These are phyloP conservation scores for Arthrinium phaeospermum DNA, from an alignment of 2,329 filamentous ascomycete genomes.

Conservation along the genomic window DNA sequence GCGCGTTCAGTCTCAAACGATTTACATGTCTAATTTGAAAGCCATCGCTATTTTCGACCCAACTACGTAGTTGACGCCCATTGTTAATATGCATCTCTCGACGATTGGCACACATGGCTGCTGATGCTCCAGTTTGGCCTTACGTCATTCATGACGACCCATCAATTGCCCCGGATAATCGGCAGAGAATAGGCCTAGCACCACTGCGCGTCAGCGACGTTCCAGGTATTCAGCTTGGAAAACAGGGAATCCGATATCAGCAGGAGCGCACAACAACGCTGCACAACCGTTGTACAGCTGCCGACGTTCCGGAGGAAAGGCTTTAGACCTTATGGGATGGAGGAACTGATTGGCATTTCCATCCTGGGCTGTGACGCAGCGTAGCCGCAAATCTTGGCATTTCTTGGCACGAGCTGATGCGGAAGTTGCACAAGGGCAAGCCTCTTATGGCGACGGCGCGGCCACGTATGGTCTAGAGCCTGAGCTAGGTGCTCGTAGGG, in stretches of 20 bases:
- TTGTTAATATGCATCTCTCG: not conserved
- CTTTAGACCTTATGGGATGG: not conserved
- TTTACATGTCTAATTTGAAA: not conserved
- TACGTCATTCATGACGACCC: constrained; percentile 13
- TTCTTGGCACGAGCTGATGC: constrained; percentile 1
- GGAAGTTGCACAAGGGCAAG: not conserved
- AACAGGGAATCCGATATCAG: not conserved
- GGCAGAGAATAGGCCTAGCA: not conserved
- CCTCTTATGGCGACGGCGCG: not conserved
- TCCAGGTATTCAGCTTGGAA: not conserved
- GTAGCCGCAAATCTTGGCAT: constrained; percentile 28
- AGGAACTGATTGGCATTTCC: not conserved
- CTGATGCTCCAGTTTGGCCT: not conserved
- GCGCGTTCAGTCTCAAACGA: not conserved
- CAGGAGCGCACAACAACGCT: not conserved
- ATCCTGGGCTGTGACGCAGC: constrained; percentile 21
- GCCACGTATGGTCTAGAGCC: not conserved
- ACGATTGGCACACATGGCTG: not conserved
- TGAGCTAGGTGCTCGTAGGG: not conserved
- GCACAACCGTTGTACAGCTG: not conserved
- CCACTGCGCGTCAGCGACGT: not conserved
- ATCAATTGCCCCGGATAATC: not conserved
- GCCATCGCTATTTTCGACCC: not conserved
- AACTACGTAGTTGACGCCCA: not conserved
- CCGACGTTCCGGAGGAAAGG: not conserved